Evolutionary conservation across 176 grass and related monocot species (phyloP).

Genomic region (Aegilops speltoides): DNA sequence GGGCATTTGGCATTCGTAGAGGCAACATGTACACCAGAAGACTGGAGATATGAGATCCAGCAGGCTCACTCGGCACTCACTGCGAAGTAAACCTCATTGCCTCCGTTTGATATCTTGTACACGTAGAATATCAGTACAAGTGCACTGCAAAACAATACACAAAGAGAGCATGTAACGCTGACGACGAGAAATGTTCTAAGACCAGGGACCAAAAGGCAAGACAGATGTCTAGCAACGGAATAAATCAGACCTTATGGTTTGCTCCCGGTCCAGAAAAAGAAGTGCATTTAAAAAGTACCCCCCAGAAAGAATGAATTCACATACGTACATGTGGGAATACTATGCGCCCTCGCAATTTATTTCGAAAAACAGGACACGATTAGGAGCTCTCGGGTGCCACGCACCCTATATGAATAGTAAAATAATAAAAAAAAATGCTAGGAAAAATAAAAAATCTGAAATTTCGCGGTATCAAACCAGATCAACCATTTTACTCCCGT

Average conservation of each 20-base stretch:
- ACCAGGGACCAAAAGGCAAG: background rate
- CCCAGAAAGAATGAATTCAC: no score
- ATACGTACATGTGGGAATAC: background rate
- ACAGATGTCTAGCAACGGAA: background rate
- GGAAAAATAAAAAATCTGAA: no score
- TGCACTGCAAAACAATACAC: slow-evolving; percentile 46
- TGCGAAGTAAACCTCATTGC: slow-evolving; percentile 48
- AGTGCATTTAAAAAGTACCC: background rate
- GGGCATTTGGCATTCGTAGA: background rate
- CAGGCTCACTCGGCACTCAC: slow-evolving; percentile 38
- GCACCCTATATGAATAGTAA: no score
- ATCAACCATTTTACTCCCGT: no score
- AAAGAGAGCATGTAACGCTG: background rate
- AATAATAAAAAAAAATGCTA: no score
- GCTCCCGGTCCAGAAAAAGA: background rate
- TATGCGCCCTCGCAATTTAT: background rate
- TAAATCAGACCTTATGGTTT: background rate
- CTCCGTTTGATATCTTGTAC: slow-evolving; percentile 69
- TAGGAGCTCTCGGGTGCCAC: no score
- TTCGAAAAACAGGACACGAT: background rate
- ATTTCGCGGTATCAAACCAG: no score
- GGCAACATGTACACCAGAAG: slow-evolving; percentile 11
- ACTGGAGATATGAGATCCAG: background rate
- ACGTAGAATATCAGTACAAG: slow-evolving; percentile 74
- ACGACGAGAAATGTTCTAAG: background rate